A percentile compares a stretch with the other conserved stretches of the same genome.
Evolutionary conservation across 148 eudicot genomes (phyloP).

Genomic region (Suaeda aralocaspica): DNA sequence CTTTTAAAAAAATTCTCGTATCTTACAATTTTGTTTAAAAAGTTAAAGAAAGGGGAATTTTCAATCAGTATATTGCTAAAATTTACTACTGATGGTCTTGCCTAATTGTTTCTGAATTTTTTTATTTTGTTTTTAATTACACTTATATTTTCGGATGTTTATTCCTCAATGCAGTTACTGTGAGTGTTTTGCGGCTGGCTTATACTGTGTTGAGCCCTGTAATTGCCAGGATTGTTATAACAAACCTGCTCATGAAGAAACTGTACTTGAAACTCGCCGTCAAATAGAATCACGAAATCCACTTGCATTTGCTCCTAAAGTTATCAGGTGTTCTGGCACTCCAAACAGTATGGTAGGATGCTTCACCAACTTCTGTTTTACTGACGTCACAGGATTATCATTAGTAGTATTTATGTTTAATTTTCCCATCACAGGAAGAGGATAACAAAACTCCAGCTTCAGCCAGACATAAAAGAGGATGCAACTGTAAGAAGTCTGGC

Average conservation of each 20-base stretch:
- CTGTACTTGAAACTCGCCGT: slow-evolving; percentile 41
- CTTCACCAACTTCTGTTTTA: not conserved
- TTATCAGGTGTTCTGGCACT: slow-evolving; percentile 27
- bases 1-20: too few relatives aligned
- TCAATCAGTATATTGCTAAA: not conserved
- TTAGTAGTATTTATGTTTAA: not conserved
- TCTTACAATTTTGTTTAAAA: too few relatives aligned
- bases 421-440: slow-evolving; percentile 27
- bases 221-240: slow-evolving; percentile 42
- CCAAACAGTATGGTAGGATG: slow-evolving; percentile 27
- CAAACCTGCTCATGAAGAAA: slow-evolving; percentile 41
- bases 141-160: not conserved
- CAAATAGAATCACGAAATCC: slow-evolving; percentile 53
- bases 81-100: not conserved
- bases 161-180: slow-evolving; percentile 36
- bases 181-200: slow-evolving; percentile 49
- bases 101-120: not conserved
- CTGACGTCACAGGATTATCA: not conserved
- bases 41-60: not conserved
- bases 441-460: slow-evolving; percentile 43
- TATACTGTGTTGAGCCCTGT: slow-evolving; percentile 47
- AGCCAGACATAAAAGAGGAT: slow-evolving; percentile 47
- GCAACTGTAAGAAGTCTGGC: slow-evolving; percentile 49
- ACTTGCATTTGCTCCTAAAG: slow-evolving; percentile 52
- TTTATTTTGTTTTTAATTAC: not conserved